Percentiles rank a stretch among this genome's conserved stretches.
Evolutionary conservation across 2,329 filamentous ascomycete genomes (phyloP).

Genomic region (Pseudogymnoascus pannorum): DNA sequence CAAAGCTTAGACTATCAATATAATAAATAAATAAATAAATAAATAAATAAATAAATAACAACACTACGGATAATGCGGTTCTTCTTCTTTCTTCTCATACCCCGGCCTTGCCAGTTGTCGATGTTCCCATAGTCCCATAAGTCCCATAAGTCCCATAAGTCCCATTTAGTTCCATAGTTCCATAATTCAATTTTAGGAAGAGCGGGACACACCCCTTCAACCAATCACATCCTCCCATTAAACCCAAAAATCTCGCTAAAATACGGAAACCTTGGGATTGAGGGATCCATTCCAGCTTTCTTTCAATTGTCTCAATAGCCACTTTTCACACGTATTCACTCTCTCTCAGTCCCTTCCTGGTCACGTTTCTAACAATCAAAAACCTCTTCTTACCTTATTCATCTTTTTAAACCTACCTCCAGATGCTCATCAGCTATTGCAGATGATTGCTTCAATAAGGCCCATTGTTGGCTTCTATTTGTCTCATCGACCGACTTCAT

Average conservation of each 20-base stretch:
- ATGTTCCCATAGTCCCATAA: too few relatives aligned
- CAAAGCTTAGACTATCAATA: too few relatives aligned
- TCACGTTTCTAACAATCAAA: not conserved
- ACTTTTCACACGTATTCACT: not conserved
- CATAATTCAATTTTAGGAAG: not conserved
- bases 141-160: too few relatives aligned
- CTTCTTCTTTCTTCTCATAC: too few relatives aligned
- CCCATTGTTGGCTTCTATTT: not conserved
- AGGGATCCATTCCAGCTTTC: not conserved
- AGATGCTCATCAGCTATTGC: not conserved
- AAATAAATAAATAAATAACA: too few relatives aligned
- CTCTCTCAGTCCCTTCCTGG: too few relatives aligned
- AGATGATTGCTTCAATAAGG: not conserved
- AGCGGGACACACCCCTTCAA: not conserved
- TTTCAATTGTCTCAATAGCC: not conserved
- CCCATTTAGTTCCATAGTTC: too few relatives aligned
- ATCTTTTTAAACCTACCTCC: too few relatives aligned
- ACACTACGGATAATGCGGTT: too few relatives aligned
- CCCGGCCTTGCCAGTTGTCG: not conserved
- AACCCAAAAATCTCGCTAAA: constrained; percentile 5
- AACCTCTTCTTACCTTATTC: too few relatives aligned
- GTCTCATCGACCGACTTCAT: not conserved
- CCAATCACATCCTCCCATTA: not conserved
- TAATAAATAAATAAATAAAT: too few relatives aligned
- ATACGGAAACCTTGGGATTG: not conserved